Evolutionary conservation across 768 basidiomycete species (phyloP), one percentile per base, ranked within the genome.

Genomic region (Leucosporidium yakuticum): DNA sequence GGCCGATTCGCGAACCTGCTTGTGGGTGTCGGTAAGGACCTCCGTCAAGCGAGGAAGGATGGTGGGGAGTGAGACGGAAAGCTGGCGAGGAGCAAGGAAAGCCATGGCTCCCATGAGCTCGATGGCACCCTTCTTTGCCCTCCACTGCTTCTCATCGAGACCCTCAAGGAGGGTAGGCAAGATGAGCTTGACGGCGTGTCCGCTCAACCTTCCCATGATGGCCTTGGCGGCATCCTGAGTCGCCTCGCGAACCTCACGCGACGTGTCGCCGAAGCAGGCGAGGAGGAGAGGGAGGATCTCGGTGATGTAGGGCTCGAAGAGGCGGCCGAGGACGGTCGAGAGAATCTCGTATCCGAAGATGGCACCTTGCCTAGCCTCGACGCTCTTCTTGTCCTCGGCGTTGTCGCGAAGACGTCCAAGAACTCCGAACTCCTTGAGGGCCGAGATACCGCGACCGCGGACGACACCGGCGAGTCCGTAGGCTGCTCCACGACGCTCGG

Each of bases 21-120:
- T 87, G 81, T 98, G 96, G 8, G 96, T 94, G 78, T 99, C 96
- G 63, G 93, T 98, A 64, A 99, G 82, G 59, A 96, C 93, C 7
- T 87, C 89, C 25, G 94, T 96, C 31, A 99, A 81, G n/a, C 89
- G 87, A 11, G 96, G 96, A 63, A 99, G 94, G 78, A 98, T 91
- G 60, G 97, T 90, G 9, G 95, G 95, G 4, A 99, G 83, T 0
- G 95, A 98, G 25, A 92, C 82, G 0, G 96, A 96, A 21, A 98
- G 84, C 78, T 99, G 96, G 49, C 87, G 85, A 2, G 95, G 96
- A 14, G 96, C 92, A 77, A 94, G 95, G 79, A 95, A 98, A 1
- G 96, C 96, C 94, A 98, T 98, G 84, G 93, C 90, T 29, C 96
- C 96, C 67, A 99, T 81, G 9, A 98, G 80, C 77, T 99, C 96